Evolutionary conservation across 2,329 filamentous ascomycete species (phyloP), one percentile per base, ranked within the genome.

Genomic region (Verticillium zaregamsianum): DNA sequence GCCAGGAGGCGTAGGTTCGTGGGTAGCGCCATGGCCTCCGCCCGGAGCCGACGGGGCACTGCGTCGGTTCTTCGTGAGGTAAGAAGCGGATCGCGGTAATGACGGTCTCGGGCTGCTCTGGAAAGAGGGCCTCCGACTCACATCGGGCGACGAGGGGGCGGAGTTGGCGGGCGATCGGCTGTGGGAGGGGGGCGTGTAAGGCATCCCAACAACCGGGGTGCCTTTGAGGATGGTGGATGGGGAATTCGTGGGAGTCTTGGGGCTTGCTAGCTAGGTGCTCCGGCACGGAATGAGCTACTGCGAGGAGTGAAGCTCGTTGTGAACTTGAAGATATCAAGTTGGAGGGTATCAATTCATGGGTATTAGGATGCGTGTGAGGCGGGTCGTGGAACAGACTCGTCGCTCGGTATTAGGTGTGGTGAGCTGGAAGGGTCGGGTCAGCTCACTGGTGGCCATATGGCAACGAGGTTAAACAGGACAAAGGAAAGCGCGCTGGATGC

Each of bases 161-260:
- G 86, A 87, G 64, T 83, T 80, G 68, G 86, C 80, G 71, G 86
- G 86, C 64, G 86, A 88, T 72, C 82, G 79, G 55, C 54, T 58
- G 72, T 86, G 85, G 69, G 88, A 86, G 66, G 91, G 91, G 64
- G 91, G 91, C 76, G 91, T 95, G 81, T 95, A 95, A 86, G 91
- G 91, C 91, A 95, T 95, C 80, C 84, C 80, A 74, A 74, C 69
- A 61, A 67, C 67, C 70, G 67, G 37, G 33, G 31, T 55, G 52
- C 28, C 23, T 45, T 20, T n/a, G 14, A 32, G 45, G 39, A 45
- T 61, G n/a, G 40, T 45, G 28, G 17, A 32, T 17, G 59, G 57
- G 55, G 62, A 62, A 57, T 31, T 62, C 64, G 40, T 12, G 20
- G 20, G 40, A 49, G 40, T n/a, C 20, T 6, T 23, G 40, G 5